Evolutionary conservation across 495 filamentous ascomycete genomes (phyloP).

Genomic region (Xylaria flabelliformis): DNA sequence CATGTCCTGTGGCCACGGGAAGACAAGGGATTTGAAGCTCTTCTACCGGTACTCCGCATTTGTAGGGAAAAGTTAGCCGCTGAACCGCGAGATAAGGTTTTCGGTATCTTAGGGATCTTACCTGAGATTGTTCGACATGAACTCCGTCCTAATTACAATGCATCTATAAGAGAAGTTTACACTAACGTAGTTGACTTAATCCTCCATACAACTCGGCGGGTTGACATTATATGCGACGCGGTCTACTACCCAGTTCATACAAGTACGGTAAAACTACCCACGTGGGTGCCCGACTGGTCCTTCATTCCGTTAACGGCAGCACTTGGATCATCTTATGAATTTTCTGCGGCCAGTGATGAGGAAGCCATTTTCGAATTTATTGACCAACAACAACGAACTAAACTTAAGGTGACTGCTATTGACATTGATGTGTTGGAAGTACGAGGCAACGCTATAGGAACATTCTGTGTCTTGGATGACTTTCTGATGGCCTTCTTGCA

Average conservation of each 20-base stretch:
- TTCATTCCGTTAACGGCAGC: slow-evolving; percentile 14
- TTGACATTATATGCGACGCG: slow-evolving; percentile 66
- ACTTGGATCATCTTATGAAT: not conserved
- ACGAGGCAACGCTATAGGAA: not conserved
- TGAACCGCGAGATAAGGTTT: not conserved
- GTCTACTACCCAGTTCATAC: slow-evolving; percentile 70
- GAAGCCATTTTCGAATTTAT: not conserved
- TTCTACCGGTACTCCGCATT: not conserved
- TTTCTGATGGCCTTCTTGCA: slow-evolving; percentile 1
- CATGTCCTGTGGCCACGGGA: not conserved
- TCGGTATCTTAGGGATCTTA: not conserved
- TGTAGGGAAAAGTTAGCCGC: not conserved
- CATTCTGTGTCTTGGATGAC: not conserved
- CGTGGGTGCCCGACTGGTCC: slow-evolving; percentile 45
- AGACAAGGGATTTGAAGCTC: not conserved
- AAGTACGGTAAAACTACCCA: slow-evolving; percentile 43
- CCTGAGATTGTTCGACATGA: not conserved
- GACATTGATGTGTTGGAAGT: not conserved
- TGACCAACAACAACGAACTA: not conserved
- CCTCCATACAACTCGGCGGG: slow-evolving; percentile 34
- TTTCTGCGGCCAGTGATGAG: not conserved
- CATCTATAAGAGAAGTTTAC: slow-evolving; percentile 6
- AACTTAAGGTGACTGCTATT: not conserved
- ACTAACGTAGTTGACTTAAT: slow-evolving; percentile 22
- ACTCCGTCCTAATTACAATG: not conserved